Conservation (phyloP, 495 filamentous ascomycete genomes). For the Talaromyces liani region DNA sequence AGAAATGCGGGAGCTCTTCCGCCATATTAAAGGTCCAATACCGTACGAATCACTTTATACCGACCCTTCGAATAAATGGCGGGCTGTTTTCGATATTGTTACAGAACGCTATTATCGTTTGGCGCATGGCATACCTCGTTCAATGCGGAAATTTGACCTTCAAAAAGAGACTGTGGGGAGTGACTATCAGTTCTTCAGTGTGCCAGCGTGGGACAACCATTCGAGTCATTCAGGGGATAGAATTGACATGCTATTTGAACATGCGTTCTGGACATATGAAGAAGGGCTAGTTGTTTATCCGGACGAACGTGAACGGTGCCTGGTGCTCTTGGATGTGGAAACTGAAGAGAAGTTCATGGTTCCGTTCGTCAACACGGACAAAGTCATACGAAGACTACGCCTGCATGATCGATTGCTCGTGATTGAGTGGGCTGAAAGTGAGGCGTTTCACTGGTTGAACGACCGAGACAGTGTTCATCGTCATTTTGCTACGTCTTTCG, state of each 20-base stretch:
- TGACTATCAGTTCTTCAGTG: conserved; percentile 32
- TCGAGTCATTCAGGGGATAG: conserved; percentile 30
- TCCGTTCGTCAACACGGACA: conserved; percentile 47
- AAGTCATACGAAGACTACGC: conserved; percentile 50
- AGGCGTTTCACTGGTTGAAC: conserved; percentile 51
- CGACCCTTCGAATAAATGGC: conserved; percentile 22
- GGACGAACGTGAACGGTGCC: conserved; percentile 28
- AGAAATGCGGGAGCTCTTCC: conserved; percentile 37
- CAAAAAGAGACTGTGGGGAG: conserved; percentile 13
- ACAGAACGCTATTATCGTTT: conserved; percentile 52
- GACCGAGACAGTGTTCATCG: conserved; percentile 50
- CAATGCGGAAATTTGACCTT: conserved; percentile 38
- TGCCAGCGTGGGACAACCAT: conserved; percentile 51
- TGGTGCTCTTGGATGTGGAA: conserved; percentile 48
- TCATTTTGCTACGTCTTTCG: conserved; percentile 59
- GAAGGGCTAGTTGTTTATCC: conserved; percentile 54
- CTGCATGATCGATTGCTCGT: conserved; percentile 49
- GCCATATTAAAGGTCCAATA: neutral
- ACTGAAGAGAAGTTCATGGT: conserved; percentile 37
- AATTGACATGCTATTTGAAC: conserved; percentile 42
- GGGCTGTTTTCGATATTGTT: conserved; percentile 42
- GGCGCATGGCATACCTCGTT: conserved; percentile 37
- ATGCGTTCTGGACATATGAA: conserved; percentile 55
- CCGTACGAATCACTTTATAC: neutral
- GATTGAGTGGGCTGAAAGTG: conserved; percentile 58